These are phyloP conservation scores for Hansenula anomala DNA, from an alignment of 1,139 yeast genomes.

Conservation along the genomic window DNA sequence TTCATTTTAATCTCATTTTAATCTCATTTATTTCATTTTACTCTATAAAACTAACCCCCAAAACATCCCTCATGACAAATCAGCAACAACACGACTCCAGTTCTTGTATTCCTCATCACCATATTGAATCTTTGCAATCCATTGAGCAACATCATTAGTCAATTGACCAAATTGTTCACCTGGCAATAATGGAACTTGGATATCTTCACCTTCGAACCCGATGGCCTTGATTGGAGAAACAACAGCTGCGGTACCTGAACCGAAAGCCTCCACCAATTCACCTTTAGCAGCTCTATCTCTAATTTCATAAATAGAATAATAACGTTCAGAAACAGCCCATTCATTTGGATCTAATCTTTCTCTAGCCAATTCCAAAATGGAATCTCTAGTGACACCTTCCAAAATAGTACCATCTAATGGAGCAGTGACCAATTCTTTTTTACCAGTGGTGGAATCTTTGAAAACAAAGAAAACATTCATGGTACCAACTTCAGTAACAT, in stretches of 20 bases:
- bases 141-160: conserved; percentile 67
- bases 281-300: conserved; percentile 73
- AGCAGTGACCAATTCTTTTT: conserved; percentile 90
- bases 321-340: conserved; percentile 82
- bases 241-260: conserved; percentile 96
- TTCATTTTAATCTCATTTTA: too few relatives aligned
- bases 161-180: conserved; percentile 79
- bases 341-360: conserved; percentile 64
- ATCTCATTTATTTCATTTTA: too few relatives aligned
- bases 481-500: conserved; percentile 94
- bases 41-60: too few relatives aligned
- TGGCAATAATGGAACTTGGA: conserved; percentile 68
- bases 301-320: conserved; percentile 76
- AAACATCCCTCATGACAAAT: too few relatives aligned
- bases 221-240: conserved; percentile 90
- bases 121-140: conserved; percentile 89
- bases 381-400: conserved; percentile 96
- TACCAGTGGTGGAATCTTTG: conserved; percentile 61
- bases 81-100: conserved; percentile 34
- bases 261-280: conserved; percentile 89
- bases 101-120: conserved; percentile 61
- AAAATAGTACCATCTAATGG: conserved; percentile 96
- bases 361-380: conserved; percentile 71
- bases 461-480: conserved; percentile 93
- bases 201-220: conserved; percentile 70